phyloP scores from a whole-genome alignment of 2,329 filamentous ascomycete species.

The Aschersonia sp. region DNA sequence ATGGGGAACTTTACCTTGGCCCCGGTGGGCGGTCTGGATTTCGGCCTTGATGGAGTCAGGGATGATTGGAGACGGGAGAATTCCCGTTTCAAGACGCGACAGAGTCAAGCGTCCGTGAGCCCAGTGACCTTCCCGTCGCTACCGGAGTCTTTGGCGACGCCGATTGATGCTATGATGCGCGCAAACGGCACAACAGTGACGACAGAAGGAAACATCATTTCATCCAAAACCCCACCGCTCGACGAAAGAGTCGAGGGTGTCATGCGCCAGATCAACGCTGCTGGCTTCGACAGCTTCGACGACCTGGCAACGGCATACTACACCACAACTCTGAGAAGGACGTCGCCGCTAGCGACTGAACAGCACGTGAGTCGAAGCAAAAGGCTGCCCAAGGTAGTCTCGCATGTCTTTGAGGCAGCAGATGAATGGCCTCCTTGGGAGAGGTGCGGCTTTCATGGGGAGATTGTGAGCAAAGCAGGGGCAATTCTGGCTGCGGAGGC shows the following conservation, averaged over 20 bases:
- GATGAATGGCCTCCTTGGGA: conserved; percentile 11
- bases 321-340: conserved; percentile 7
- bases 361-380: conserved; percentile 12
- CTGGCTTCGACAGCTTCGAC: conserved; percentile 13
- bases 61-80: conserved; percentile 9
- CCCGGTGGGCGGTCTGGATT: conserved; percentile 8
- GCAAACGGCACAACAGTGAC: not conserved
- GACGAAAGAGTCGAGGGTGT: conserved; percentile 10
- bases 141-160: not conserved
- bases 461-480: conserved; percentile 12
- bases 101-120: conserved; percentile 2
- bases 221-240: not conserved
- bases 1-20: conserved; percentile 6
- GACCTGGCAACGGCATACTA: conserved; percentile 13
- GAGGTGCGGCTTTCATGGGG: conserved; percentile 12
- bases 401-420: conserved; percentile 7
- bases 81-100: conserved; percentile 4
- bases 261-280: conserved; percentile 9
- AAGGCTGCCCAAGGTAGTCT: conserved; percentile 11
- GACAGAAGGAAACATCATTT: not conserved
- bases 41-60: conserved; percentile 7
- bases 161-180: not conserved
- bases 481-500: conserved; percentile 8
- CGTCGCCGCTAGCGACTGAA: conserved; percentile 10
- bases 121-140: conserved; percentile 2